A percentile compares a stretch with the other conserved stretches of the same genome.
phyloP scores from a whole-genome alignment of 2,329 filamentous ascomycete genomes.

The Aphanoascus verrucosus region DNA sequence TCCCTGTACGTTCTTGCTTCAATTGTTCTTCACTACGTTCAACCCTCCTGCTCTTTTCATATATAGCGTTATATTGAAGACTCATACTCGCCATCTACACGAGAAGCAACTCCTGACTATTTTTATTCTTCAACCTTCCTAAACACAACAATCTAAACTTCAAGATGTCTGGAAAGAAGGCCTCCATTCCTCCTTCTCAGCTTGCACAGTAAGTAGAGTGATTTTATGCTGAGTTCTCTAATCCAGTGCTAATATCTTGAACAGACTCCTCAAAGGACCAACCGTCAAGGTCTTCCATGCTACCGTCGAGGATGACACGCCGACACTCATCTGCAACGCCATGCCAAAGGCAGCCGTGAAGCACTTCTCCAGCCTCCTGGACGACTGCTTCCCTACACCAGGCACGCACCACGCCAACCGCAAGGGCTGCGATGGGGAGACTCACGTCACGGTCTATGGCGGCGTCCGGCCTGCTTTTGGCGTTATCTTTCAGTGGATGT shows the following conservation, averaged over 20 bases:
- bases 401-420: slow-evolving; percentile 8
- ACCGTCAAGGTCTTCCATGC: slow-evolving; percentile 13
- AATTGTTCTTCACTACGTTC: background rate
- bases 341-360: slow-evolving; percentile 12
- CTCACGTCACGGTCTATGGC: slow-evolving; percentile 13
- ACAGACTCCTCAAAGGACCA: slow-evolving; percentile 12
- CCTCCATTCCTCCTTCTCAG: background rate
- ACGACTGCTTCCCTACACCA: slow-evolving; percentile 13
- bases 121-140: too few species aligned
- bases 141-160: background rate
- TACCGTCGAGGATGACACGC: slow-evolving; percentile 1
- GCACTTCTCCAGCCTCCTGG: slow-evolving; percentile 13
- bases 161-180: background rate
- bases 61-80: background rate
- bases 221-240: background rate
- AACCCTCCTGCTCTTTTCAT: background rate
- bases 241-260: background rate
- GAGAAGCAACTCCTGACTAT: too few species aligned
- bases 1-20: background rate
- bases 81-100: too few species aligned
- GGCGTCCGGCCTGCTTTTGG: slow-evolving; percentile 9
- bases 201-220: background rate
- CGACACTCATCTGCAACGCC: slow-evolving; percentile 7
- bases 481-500: slow-evolving; percentile 16
- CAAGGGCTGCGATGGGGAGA: slow-evolving; percentile 13